Base-by-base conservation (phyloP, 1,139 yeast genomes). In the Pichia norvegensis region DNA sequence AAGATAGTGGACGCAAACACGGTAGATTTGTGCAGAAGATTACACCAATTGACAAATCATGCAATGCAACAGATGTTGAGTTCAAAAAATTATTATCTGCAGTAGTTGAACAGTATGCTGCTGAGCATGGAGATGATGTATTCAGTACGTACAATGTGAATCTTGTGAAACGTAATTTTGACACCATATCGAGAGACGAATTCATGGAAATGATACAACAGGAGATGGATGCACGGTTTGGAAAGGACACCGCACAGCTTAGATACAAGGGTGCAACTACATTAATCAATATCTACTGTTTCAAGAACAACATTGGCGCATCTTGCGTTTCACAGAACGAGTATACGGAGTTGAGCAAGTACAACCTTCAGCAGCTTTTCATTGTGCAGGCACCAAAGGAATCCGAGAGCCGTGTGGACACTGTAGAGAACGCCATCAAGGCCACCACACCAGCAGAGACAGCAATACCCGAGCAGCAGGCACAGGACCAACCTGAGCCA, bases 241-340 rank as follows among this genome's bases (percentile, higher is more conserved):
- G 46, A 2, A 38, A 23, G 6, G 42, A 20, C 1, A 16, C 13
- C 4, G 35, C 40, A 14, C 43, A 69, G 31, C 95, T 92, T 11
- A 95, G 88, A 60, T 72, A 92, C 63, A 86, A 87, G 56, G 68
- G 79, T 19, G 87, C 79, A 59, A 95, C 88, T 48, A 81, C 81
- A 58, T 68, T 92, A 56, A 78, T 92, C 43, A 61, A 92, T 49
- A 84, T 92, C 2, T 96, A 88, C 61, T 85, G 96, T 59, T 92
- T 81, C 66, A 90, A 88, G 62, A 83, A 77, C 51, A 83, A 81
- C 57, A 74, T 85, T 40, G 95, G 95, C 4, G 80, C 84, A 78
- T 75, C 88, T 60, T 90, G 87, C 17, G 88, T 85, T 7, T 74
- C 76, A 43, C 56, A 56, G n/a, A 33, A 40, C 4, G 74, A 76